Evolutionary conservation across 2,329 filamentous ascomycete species (phyloP).

Genomic region (Colletotrichum sp.): DNA sequence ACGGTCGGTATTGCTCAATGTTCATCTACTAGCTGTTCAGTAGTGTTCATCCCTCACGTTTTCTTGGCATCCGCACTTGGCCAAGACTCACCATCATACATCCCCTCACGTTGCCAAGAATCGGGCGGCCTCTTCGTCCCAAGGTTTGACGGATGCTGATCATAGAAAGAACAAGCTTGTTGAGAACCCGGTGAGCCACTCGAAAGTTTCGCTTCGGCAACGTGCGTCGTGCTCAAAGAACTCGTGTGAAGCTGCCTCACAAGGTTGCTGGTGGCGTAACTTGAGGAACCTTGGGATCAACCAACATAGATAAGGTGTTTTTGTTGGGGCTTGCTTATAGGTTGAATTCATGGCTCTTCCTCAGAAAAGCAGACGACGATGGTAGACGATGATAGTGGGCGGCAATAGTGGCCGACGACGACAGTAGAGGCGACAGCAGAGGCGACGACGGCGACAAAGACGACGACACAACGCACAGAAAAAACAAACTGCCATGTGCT

Average conservation of each 20-base stretch:
- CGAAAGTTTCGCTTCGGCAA: background rate
- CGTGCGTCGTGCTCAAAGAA: background rate
- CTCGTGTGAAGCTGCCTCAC: background rate
- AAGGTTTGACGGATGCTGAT: accelerated
- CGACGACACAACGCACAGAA: accelerated
- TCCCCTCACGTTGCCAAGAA: background rate
- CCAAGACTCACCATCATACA: background rate
- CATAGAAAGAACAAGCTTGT: background rate
- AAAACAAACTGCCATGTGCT: background rate
- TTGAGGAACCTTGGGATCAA: background rate
- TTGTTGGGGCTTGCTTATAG: background rate
- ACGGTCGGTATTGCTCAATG: background rate
- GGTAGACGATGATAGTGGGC: background rate
- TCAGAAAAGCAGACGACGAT: background rate
- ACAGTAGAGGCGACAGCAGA: background rate
- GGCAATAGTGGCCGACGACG: too few species aligned
- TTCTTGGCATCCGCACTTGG: background rate
- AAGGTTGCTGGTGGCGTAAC: background rate
- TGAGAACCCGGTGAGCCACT: background rate
- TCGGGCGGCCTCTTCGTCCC: background rate
- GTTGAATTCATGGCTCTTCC: accelerated
- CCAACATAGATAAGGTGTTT: background rate
- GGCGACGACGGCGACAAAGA: background rate
- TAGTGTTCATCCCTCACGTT: background rate
- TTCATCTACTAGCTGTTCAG: background rate